phyloP scores from a whole-genome alignment of 2,329 filamentous ascomycete species.

The Ophiostoma novo-ulmi region DNA sequence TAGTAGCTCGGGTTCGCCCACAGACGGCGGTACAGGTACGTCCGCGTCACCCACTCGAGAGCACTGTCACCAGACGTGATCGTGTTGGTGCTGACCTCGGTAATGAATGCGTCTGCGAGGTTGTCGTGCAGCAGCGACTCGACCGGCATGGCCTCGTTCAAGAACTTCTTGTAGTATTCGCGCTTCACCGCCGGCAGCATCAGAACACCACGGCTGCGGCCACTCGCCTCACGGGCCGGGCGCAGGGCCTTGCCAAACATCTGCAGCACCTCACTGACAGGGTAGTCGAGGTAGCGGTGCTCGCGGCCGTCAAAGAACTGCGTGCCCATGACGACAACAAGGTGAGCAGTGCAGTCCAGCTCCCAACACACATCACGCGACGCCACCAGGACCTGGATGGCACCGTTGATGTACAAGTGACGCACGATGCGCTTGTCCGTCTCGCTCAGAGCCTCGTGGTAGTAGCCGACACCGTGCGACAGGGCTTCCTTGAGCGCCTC shows the following conservation, averaged over 20 bases:
- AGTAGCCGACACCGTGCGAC: constrained; percentile 92
- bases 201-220: constrained; percentile 82
- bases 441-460: constrained; percentile 83
- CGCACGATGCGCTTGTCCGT: constrained; percentile 92
- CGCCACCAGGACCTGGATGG: constrained; percentile 74
- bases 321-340: constrained; percentile 95
- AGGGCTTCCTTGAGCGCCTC: constrained; percentile 81
- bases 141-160: constrained; percentile 91
- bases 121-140: constrained; percentile 91
- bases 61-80: constrained; percentile 94
- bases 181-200: constrained; percentile 94
- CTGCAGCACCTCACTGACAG: constrained; percentile 86
- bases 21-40: constrained; percentile 93
- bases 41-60: constrained; percentile 97
- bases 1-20: constrained; percentile 97
- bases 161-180: constrained; percentile 98
- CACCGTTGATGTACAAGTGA: constrained; percentile 82
- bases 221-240: constrained; percentile 70
- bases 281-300: constrained; percentile 95
- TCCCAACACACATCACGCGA: constrained; percentile 94
- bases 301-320: constrained; percentile 96
- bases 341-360: constrained; percentile 76
- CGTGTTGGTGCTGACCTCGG: constrained; percentile 93
- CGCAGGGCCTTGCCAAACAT: constrained; percentile 95
- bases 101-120: constrained; percentile 92